A percentile compares a stretch with the other conserved stretches of the same genome.
These are phyloP conservation scores for Aplosporella prunicola DNA, from an alignment of 2,329 filamentous ascomycete genomes.

Conservation along the genomic window DNA sequence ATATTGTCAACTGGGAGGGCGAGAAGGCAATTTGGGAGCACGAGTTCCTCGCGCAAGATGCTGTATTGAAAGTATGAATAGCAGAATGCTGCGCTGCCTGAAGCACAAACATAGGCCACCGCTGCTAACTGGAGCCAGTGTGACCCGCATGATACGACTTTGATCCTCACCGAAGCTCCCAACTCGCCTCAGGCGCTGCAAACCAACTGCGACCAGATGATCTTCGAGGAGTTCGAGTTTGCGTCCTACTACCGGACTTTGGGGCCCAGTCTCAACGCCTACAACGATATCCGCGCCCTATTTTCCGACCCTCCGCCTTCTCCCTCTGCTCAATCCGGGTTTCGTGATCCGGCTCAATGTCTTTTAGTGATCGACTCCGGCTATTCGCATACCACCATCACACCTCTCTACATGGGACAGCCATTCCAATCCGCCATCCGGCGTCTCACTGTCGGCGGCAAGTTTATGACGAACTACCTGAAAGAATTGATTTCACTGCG, in stretches of 20 bases:
- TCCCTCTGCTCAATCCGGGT: conserved; percentile 32
- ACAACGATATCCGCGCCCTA: conserved; percentile 63
- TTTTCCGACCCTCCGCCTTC: conserved; percentile 50
- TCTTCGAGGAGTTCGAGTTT: conserved; percentile 97
- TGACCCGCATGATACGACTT: conserved; percentile 70
- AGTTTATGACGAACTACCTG: conserved; percentile 85
- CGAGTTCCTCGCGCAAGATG: conserved; percentile 65
- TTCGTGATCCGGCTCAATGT: conserved; percentile 57
- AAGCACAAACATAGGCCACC: conserved; percentile 11
- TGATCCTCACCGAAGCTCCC: conserved; percentile 77
- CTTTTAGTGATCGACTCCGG: conserved; percentile 85
- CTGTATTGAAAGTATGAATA: conserved; percentile 47
- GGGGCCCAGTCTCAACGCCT: conserved; percentile 68
- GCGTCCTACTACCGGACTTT: conserved; percentile 70
- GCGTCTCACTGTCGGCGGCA: conserved; percentile 83
- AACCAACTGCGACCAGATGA: conserved; percentile 86
- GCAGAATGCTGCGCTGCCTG: too few species aligned
- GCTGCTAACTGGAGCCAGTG: conserved; percentile 35
- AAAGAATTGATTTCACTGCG: conserved; percentile 82
- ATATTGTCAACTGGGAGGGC: conserved; percentile 91
- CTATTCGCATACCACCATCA: conserved; percentile 87
- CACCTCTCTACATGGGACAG: conserved; percentile 71
- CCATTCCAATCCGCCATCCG: conserved; percentile 74
- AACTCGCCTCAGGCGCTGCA: conserved; percentile 75
- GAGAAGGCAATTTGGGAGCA: conserved; percentile 94